These are phyloP conservation scores for Echinosophora koreensis DNA, from an alignment of 306 rosid genomes.

Conservation along the genomic window DNA sequence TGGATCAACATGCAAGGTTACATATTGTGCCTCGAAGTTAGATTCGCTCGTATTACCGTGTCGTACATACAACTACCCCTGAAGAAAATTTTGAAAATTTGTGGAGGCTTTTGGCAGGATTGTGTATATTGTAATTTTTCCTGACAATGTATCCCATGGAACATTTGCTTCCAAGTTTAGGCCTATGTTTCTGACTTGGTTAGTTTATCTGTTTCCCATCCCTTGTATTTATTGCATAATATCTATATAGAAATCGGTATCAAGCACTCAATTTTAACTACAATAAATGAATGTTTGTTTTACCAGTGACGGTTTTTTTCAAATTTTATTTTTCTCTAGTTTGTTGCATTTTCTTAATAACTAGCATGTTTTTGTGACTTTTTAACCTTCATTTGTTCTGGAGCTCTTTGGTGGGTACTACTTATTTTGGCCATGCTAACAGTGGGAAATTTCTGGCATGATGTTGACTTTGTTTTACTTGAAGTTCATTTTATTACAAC, in stretches of 20 bases:
- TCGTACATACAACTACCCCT: constrained; percentile 64
- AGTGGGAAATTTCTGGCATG: background rate
- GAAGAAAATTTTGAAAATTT: constrained; percentile 68
- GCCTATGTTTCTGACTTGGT: constrained; percentile 95
- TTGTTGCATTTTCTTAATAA: constrained; percentile 9
- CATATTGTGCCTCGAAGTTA: constrained; percentile 53
- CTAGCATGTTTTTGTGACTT: constrained; percentile 21
- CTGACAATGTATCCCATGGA: constrained; percentile 86
- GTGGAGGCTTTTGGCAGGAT: constrained; percentile 94
- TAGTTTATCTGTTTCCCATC: constrained; percentile 84
- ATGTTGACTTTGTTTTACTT: constrained; percentile 20
- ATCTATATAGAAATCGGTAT: constrained; percentile 53
- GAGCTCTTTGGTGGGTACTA: background rate
- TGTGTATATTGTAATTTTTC: constrained; percentile 96
- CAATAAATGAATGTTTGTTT: constrained; percentile 37
- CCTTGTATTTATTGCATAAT: constrained; percentile 69
- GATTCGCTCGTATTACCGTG: constrained; percentile 48
- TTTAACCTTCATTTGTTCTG: constrained; percentile 22
- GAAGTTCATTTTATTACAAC: constrained; percentile 31
- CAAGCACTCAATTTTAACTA: constrained; percentile 46
- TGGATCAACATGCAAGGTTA: constrained; percentile 51
- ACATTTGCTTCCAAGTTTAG: constrained; percentile 89
- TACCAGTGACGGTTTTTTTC: constrained; percentile 12
- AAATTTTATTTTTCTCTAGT: constrained; percentile 4
- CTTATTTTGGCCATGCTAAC: constrained; percentile 5